phyloP scores from a whole-genome alignment of 345 rosid species.

The Excoecaria cochinchinensis region DNA sequence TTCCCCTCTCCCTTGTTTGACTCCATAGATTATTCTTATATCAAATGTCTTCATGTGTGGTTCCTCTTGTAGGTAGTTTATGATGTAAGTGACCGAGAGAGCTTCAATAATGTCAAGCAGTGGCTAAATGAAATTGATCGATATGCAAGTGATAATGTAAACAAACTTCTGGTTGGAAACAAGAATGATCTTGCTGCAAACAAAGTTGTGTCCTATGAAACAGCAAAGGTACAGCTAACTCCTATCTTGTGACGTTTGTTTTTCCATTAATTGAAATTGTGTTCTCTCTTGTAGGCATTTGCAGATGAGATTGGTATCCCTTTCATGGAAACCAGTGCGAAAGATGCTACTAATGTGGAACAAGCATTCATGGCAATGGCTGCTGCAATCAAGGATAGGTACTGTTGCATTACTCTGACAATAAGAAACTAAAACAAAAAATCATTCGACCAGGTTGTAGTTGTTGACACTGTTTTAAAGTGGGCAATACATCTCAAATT shows the following conservation, averaged over 20 bases:
- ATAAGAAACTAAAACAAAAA: not conserved
- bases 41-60: conserved; percentile 1
- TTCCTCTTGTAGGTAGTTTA: conserved; percentile 55
- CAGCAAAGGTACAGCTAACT: conserved; percentile 52
- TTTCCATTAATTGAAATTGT: not conserved
- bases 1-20: not conserved
- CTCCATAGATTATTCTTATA: not conserved
- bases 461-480: not conserved
- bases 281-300: conserved; percentile 42
- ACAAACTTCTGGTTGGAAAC: conserved; percentile 82
- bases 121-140: conserved; percentile 80
- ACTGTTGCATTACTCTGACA: not conserved
- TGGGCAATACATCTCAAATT: not conserved
- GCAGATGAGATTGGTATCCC: conserved; percentile 78
- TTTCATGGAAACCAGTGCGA: conserved; percentile 79
- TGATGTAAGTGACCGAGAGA: conserved; percentile 76
- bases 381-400: conserved; percentile 69
- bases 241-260: not conserved
- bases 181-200: conserved; percentile 66
- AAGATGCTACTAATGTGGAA: conserved; percentile 65
- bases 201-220: conserved; percentile 65
- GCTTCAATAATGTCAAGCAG: conserved; percentile 75
- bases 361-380: conserved; percentile 85
- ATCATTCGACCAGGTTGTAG: not conserved
- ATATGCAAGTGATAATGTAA: conserved; percentile 70